phyloP scores from a whole-genome alignment of 139 green algal genomes.

The Coelastrella sp. region DNA sequence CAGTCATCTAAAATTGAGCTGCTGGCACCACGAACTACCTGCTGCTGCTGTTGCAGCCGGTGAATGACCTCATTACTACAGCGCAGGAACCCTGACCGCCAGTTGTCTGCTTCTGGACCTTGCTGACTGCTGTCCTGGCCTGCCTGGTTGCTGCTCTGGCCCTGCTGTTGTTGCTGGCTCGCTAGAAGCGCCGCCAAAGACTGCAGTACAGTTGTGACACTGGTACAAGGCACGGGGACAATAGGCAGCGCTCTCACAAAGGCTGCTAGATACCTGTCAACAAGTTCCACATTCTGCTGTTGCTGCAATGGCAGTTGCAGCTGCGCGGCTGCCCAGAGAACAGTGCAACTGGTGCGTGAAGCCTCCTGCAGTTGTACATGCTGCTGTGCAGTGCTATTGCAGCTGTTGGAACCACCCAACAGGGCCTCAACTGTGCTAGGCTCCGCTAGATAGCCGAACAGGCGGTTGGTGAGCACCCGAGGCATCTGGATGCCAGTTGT shows the following conservation, averaged over 20 bases:
- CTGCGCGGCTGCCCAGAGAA: slow-evolving; percentile 38
- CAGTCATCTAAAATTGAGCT: background rate
- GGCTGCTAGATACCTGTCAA: background rate
- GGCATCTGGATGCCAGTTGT: background rate
- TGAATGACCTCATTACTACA: slow-evolving; percentile 8
- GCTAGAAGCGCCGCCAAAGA: background rate
- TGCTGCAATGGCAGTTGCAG: background rate
- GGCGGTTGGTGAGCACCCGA: background rate
- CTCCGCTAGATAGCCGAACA: slow-evolving; percentile 10
- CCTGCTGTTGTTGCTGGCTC: slow-evolving; percentile 18
- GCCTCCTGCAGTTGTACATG: background rate
- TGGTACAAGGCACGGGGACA: slow-evolving; percentile 24
- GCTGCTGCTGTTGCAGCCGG: slow-evolving; percentile 34
- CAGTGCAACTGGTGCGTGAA: slow-evolving; percentile 1
- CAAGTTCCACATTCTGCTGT: background rate
- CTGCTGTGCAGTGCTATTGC: slow-evolving; percentile 9
- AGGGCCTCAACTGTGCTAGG: background rate
- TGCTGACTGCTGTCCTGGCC: background rate
- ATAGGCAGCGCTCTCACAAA: slow-evolving; percentile 1
- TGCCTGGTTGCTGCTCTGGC: background rate
- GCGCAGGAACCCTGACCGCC: background rate
- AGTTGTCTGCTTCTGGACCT: background rate
- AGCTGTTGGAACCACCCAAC: slow-evolving; percentile 11
- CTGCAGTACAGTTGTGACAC: slow-evolving; percentile 22
- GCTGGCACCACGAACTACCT: background rate